These are phyloP conservation scores for Vitis vinifera DNA, from an alignment of 164 flowering plant species.

Conservation along the genomic window ASM3070453v1 NC_081810.1:3495501-3496000, in stretches of 20 bases:
- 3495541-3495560: constrained; percentile 95
- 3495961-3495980: constrained; percentile 56
- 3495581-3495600: constrained; percentile 99
- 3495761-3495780: constrained; percentile 86
- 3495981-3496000: constrained; percentile 39
- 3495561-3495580: constrained; percentile 87
- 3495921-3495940: constrained; percentile 35
- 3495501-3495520: background rate
- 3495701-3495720: constrained; percentile 52
- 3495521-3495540: constrained; percentile 49
- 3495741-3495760: constrained; percentile 64
- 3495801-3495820: constrained; percentile 69
- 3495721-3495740: constrained; percentile 60
- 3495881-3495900: constrained; percentile 32
- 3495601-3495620: constrained; percentile 76
- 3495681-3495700: constrained; percentile 59
- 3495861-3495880: constrained; percentile 44
- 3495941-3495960: constrained; percentile 73
- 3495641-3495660: constrained; percentile 82
- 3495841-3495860: constrained; percentile 59
- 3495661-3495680: constrained; percentile 61
- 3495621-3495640: constrained; percentile 70
- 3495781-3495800: constrained; percentile 99
- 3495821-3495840: constrained; percentile 68
- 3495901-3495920: constrained; percentile 24